Evolutionary conservation across 139 green algal genomes (phyloP).

Genomic region (Gonium pectorale): DNA sequence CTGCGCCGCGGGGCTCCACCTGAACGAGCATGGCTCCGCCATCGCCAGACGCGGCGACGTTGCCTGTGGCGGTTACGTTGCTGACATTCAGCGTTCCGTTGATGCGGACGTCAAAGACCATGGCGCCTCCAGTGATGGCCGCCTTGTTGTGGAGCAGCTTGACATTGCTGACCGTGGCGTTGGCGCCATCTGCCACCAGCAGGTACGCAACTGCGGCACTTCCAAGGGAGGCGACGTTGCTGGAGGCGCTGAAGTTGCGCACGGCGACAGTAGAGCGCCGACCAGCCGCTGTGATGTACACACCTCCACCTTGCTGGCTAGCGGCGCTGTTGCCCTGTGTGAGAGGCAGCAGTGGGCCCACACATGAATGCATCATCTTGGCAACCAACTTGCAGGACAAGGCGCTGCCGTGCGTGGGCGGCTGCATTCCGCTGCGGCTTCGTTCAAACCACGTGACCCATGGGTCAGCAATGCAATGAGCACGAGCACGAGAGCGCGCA

Average conservation of each 20-base stretch:
- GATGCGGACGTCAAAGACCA: not conserved
- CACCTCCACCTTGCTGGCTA: not conserved
- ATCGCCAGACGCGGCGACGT: not conserved
- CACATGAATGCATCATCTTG: no score
- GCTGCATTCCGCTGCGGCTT: no score
- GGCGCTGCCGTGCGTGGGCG: no score
- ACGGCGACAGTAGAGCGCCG: not conserved
- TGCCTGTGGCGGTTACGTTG: not conserved
- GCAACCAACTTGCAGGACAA: no score
- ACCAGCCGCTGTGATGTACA: not conserved
- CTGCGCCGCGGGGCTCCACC: not conserved
- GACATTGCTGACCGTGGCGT: not conserved
- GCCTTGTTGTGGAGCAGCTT: not conserved
- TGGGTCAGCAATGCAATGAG: no score
- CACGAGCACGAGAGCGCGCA: no score
- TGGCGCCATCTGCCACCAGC: not conserved
- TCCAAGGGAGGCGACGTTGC: not conserved
- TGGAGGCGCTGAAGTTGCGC: not conserved
- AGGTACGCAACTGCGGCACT: not conserved
- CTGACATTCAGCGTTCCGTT: not conserved
- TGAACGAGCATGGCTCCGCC: not conserved
- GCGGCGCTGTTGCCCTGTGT: no score
- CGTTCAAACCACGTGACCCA: no score
- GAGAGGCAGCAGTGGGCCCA: no score
- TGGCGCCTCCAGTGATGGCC: not conserved